These are phyloP conservation scores for Pontederia crassipes DNA, from an alignment of 176 grass and related monocot species.

Conservation along the genomic window DNA sequence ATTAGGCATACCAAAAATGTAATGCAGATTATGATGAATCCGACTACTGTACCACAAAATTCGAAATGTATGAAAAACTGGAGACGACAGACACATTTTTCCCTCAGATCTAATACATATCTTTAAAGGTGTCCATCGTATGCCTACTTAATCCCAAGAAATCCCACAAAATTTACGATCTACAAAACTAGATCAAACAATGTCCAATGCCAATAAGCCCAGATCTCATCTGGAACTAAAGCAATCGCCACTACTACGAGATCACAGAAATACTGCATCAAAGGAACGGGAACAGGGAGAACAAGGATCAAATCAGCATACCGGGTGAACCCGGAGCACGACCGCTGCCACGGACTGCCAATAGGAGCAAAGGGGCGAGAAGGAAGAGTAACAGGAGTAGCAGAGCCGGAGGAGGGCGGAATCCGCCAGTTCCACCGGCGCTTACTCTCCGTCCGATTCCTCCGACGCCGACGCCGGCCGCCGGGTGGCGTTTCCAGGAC, in stretches of 20 bases:
- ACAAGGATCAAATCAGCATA: conserved; percentile 12
- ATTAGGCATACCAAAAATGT: too few relatives aligned
- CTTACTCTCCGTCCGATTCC: conserved; percentile 8
- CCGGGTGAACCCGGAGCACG: conserved; percentile 40
- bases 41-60: too few relatives aligned
- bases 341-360: conserved; percentile 37
- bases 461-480: conserved; percentile 32
- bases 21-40: too few relatives aligned
- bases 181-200: too few relatives aligned
- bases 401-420: conserved; percentile 33
- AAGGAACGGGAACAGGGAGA: not conserved
- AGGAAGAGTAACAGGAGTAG: conserved; percentile 74
- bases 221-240: not conserved
- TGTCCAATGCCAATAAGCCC: too few relatives aligned
- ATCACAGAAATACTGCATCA: not conserved
- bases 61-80: too few relatives aligned
- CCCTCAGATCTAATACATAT: too few relatives aligned
- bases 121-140: too few relatives aligned
- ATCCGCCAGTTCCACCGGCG: conserved; percentile 16
- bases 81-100: too few relatives aligned
- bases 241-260: not conserved
- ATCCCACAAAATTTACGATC: too few relatives aligned
- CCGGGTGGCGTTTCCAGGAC: conserved; percentile 37
- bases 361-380: conserved; percentile 52
- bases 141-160: too few relatives aligned